These are phyloP conservation scores for Wickerhamiella slavikovae DNA, from an alignment of 805 yeast genomes.

Conservation along the genomic window DNA sequence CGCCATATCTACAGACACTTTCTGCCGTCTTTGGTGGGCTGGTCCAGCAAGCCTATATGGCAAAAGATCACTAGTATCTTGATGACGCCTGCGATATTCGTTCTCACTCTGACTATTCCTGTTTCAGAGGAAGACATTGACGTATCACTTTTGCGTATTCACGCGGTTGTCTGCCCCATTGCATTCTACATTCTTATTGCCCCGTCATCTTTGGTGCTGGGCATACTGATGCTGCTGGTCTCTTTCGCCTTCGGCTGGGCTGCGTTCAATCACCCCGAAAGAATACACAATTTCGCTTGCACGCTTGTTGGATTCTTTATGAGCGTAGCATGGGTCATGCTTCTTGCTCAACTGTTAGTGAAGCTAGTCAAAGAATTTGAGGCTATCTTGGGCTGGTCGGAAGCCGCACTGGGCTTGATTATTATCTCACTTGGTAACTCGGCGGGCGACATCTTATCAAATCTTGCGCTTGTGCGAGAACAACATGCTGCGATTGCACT, in stretches of 20 bases:
- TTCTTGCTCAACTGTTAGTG: slow-evolving; percentile 52
- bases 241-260: not conserved
- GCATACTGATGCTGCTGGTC: not conserved
- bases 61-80: slow-evolving; percentile 12
- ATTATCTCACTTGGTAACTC: slow-evolving; percentile 87
- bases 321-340: slow-evolving; percentile 48
- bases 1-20: no score
- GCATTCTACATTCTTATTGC: not conserved
- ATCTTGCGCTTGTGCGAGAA: slow-evolving; percentile 55
- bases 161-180: slow-evolving; percentile 3
- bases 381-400: slow-evolving; percentile 37
- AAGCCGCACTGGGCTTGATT: slow-evolving; percentile 69
- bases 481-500: slow-evolving; percentile 80
- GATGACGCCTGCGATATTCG: slow-evolving; percentile 16
- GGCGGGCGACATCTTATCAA: slow-evolving; percentile 72
- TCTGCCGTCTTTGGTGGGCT: slow-evolving; percentile 11
- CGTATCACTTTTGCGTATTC: not conserved
- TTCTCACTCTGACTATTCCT: slow-evolving; percentile 17
- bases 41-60: slow-evolving; percentile 11
- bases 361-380: slow-evolving; percentile 41
- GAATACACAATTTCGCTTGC: slow-evolving; percentile 2
- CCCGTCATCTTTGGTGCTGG: not conserved
- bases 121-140: slow-evolving; percentile 1
- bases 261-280: not conserved
- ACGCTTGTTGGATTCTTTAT: slow-evolving; percentile 36